Base-by-base conservation (phyloP, 306 rosid species). In the Dryas drummondii region DNA sequence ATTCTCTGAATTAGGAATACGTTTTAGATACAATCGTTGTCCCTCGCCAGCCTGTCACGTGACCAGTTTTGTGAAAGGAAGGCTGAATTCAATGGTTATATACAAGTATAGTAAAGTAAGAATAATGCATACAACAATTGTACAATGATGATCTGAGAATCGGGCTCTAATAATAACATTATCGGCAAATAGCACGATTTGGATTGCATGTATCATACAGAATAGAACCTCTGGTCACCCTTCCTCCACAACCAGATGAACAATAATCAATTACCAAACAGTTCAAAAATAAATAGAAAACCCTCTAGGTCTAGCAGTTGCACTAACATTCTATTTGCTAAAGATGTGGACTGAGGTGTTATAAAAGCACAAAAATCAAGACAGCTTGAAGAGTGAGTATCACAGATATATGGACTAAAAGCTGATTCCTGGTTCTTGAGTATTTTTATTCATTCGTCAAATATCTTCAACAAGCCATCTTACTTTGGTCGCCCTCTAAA, bases 401-500 rank as follows among this genome's bases (percentile, higher is more conserved):
- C 55, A 17, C 22, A 2, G 9, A 22, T 65, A n/a, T 46, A 47
- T 32, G 9, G 9, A 15, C 37, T 32, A 32, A n/a, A 7, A 64
- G 26, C 50, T 4, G 0, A 22, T 7, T 26, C 32, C 45, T 26
- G 56, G 67, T 58, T 72, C 67, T 72, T 9, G 56, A 58, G 27
- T 57, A 57, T 12, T 42, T 51, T 42, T 47, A 9, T 62, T 22
- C 12, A 9, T 45, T 59, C 55, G 26, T 72, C 32, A 5, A 27
- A 45, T 19, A 6, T 57, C 65, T 45, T 58, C 56, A 4, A 17
- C 32, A 22, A 15, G 48, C 44, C 12, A 72, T 15, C 48, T 57
- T 46, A 59, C 68, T 72, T 72, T 16, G 76, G 45, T 58, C 76
- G 19, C n/a, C 76, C 67, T 13, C 67, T 57, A 26, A 26, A 57